A percentile compares a stretch with the other conserved stretches of the same genome.
These are phyloP conservation scores for Phylloporus rhodoxanthus DNA, from an alignment of 768 basidiomycete genomes.

Conservation along the genomic window DNA sequence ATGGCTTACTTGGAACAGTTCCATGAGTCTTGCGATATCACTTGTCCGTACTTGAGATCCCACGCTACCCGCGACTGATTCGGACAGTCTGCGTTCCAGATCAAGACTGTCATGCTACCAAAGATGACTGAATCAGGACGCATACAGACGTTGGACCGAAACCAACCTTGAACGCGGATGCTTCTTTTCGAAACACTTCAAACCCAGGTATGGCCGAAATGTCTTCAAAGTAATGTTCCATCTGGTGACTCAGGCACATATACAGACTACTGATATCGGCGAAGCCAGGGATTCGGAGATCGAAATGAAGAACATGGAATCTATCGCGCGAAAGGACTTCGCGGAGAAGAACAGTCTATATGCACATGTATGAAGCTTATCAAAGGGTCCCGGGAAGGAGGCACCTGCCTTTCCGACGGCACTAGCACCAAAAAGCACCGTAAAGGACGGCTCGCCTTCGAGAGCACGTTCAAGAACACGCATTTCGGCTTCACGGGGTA, in stretches of 20 bases:
- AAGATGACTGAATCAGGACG: constrained; percentile 3
- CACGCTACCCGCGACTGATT: constrained; percentile 36
- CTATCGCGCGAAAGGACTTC: constrained; percentile 63
- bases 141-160: neutral
- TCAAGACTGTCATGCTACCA: constrained; percentile 68
- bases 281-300: constrained; percentile 78
- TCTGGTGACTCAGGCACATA: constrained; percentile 68
- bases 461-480: constrained; percentile 59
- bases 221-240: constrained; percentile 73
- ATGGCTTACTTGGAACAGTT: constrained; percentile 62
- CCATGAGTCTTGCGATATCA: constrained; percentile 79
- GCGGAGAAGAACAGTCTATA: constrained; percentile 68
- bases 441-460: constrained; percentile 69
- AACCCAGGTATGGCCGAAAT: constrained; percentile 60
- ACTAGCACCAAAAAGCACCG: constrained; percentile 73
- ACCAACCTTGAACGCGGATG: constrained; percentile 70
- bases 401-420: constrained; percentile 67
- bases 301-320: constrained; percentile 80
- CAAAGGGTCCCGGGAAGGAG: neutral
- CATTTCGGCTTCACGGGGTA: constrained; percentile 61
- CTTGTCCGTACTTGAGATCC: constrained; percentile 61
- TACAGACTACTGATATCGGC: constrained; percentile 77
- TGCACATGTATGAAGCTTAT: neutral
- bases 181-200: constrained; percentile 67
- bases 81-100: constrained; percentile 57